phyloP scores from a whole-genome alignment of 2,329 filamentous ascomycete genomes.

The Neonectria faginata region DNA sequence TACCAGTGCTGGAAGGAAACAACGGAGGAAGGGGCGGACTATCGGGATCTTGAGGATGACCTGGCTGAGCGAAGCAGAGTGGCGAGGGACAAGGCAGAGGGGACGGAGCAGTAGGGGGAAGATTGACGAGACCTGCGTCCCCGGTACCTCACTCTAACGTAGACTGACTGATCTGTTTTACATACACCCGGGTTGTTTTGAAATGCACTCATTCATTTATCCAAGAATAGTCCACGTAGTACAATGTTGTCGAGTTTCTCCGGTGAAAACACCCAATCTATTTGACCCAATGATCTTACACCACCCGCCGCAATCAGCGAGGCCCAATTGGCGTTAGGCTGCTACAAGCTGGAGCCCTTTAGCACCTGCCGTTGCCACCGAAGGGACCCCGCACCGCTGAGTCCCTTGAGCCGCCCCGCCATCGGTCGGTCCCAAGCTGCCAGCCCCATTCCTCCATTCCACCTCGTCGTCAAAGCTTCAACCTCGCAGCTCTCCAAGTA shows the following conservation, averaged over 20 bases:
- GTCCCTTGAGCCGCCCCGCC: conserved; percentile 9
- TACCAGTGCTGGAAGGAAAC: conserved; percentile 48
- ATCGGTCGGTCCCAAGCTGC: conserved; percentile 9
- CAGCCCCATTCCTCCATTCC: conserved; percentile 23
- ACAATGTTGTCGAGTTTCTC: not conserved
- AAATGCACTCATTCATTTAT: not conserved
- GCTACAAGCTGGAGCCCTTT: not conserved
- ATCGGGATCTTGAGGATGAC: conserved; percentile 50
- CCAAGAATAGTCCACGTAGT: not conserved
- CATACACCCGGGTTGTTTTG: not conserved
- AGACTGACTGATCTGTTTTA: not conserved
- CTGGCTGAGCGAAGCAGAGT: conserved; percentile 27
- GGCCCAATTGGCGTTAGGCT: conserved; percentile 27
- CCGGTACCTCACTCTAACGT: not conserved
- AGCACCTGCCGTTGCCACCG: conserved; percentile 7
- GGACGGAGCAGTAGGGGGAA: not conserved
- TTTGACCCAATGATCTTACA: conserved; percentile 46
- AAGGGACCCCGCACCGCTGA: conserved; percentile 24
- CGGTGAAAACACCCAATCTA: conserved; percentile 5
- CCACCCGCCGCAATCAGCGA: conserved; percentile 27
- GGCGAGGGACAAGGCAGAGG: conserved; percentile 10
- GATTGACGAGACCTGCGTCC: not conserved
- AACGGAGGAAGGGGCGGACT: conserved; percentile 47
- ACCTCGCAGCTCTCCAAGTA: conserved; percentile 11
- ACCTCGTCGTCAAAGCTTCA: conserved; percentile 24